Evolutionary conservation across 495 filamentous ascomycete genomes (phyloP).

Genomic region (Extremus antarcticus): DNA sequence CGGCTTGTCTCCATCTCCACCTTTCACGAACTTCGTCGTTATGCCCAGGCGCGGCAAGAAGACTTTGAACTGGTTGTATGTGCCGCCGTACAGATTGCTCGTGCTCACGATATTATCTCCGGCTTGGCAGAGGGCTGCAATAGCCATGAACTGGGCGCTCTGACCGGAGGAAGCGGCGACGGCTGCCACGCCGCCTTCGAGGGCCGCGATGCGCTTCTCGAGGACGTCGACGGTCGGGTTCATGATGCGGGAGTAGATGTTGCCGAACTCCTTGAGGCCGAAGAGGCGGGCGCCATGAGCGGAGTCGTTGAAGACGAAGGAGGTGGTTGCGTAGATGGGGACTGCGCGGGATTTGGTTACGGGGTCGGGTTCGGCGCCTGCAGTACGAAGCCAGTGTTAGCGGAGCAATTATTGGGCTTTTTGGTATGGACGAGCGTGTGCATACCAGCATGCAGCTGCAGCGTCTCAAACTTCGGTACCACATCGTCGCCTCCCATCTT

Average conservation of each 20-base stretch:
- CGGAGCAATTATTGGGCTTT: background rate
- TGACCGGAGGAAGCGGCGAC: slow-evolving; percentile 86
- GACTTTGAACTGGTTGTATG: slow-evolving; percentile 98
- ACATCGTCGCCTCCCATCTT: slow-evolving; percentile 21
- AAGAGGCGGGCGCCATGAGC: slow-evolving; percentile 94
- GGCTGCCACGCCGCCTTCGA: slow-evolving; percentile 89
- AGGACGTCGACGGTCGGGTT: slow-evolving; percentile 98
- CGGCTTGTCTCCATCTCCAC: slow-evolving; percentile 56
- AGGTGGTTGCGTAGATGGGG: slow-evolving; percentile 92
- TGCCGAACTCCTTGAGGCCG: slow-evolving; percentile 94
- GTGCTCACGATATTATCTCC: slow-evolving; percentile 96
- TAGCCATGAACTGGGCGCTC: slow-evolving; percentile 87
- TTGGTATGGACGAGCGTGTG: slow-evolving; percentile 12
- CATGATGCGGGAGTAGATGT: slow-evolving; percentile 98
- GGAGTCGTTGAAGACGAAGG: slow-evolving; percentile 90
- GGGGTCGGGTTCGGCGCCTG: slow-evolving; percentile 63
- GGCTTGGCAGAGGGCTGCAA: slow-evolving; percentile 67
- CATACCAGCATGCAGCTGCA: slow-evolving; percentile 94
- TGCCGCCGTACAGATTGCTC: slow-evolving; percentile 88
- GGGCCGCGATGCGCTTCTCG: slow-evolving; percentile 90
- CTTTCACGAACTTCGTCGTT: slow-evolving; percentile 68
- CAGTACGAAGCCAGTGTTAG: slow-evolving; percentile 31
- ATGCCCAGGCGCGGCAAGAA: slow-evolving; percentile 79
- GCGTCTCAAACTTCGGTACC: slow-evolving; percentile 64
- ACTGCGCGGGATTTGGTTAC: slow-evolving; percentile 83